Evolutionary conservation across 2,329 filamentous ascomycete species (phyloP).

Genomic region (Lojkania enalia): DNA sequence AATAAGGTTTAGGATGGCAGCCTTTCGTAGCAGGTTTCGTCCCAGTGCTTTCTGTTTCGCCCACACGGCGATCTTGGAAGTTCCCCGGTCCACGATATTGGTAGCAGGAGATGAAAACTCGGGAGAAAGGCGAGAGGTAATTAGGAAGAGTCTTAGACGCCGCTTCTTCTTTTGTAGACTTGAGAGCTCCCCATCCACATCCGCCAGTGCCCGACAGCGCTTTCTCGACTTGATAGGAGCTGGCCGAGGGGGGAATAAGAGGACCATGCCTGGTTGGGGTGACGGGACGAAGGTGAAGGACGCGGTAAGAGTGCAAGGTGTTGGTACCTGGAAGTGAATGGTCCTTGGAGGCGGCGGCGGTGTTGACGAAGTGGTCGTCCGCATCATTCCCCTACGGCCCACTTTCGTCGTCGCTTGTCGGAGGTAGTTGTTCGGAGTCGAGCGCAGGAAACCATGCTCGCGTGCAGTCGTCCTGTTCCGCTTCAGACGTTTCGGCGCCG

Average conservation of each 20-base stretch:
- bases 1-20: slow-evolving; percentile 67
- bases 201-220: slow-evolving; percentile 57
- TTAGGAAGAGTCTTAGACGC: slow-evolving; percentile 62
- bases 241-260: slow-evolving; percentile 40
- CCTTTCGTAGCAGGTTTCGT: slow-evolving; percentile 62
- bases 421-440: slow-evolving; percentile 14
- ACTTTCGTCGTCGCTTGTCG: slow-evolving; percentile 33
- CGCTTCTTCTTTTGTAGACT: slow-evolving; percentile 66
- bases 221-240: slow-evolving; percentile 46
- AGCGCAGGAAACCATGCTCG: slow-evolving; percentile 35
- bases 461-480: slow-evolving; percentile 12
- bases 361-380: slow-evolving; percentile 15
- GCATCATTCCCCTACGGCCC: slow-evolving; percentile 37
- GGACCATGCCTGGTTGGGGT: slow-evolving; percentile 31
- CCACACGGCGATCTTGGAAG: slow-evolving; percentile 52
- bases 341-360: slow-evolving; percentile 10
- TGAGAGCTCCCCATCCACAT: slow-evolving; percentile 60
- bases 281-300: slow-evolving; percentile 41
- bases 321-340: slow-evolving; percentile 16
- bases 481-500: slow-evolving; percentile 7
- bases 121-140: slow-evolving; percentile 70
- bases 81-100: slow-evolving; percentile 68
- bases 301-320: slow-evolving; percentile 5
- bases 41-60: slow-evolving; percentile 53
- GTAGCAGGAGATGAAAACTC: slow-evolving; percentile 71